Evolutionary conservation across 1,284 basidiomycete species (phyloP), one percentile per base, ranked within the genome.

Genomic region (Melampsora americana): DNA sequence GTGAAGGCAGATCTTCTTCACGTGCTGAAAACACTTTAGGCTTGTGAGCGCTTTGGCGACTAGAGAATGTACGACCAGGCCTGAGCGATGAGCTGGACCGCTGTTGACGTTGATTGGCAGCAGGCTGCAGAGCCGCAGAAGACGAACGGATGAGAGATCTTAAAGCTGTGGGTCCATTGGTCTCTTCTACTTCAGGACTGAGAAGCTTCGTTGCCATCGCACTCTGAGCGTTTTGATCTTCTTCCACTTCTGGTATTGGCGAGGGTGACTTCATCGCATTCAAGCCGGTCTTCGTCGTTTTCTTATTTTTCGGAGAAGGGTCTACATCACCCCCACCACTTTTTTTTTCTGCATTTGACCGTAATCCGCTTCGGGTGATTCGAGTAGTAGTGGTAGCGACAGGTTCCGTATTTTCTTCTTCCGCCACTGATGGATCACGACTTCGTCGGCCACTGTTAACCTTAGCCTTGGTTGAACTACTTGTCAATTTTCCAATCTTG

Each of bases 1-100:
- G 66, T 0, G 78, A 77, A 1, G 80, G 79, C 2, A 80, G 59
- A 28, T 80, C 80, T 64, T 80, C 80, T 68, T 80, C 80, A 14
- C 79, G 64, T 20, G 80, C 80, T 16, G 75, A 77, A 39, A 80
- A 80, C 11, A 80, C 79, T 48, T 78, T 78, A 26, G 77, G 70
- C 9, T 77, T 67, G 67, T 80, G 80, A 35, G 35, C 35, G 9
- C 35, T 35, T 7, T 65, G 66, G 1, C 80, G 72, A 7, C 72
- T 77, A 30, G 78, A 69, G 75, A 80, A 79, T 9, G 77, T 73
- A 39, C 77, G 77, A 69, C 80, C 79, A 16, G 80, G 80, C 1
- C 80, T 79, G 32, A 80, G 71, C 0, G 79, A 79, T 39, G 79
- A 78, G 5, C 23, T 48, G 28, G 14, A 69, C 71, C 30, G 59